Base-by-base conservation (phyloP, 2,329 filamentous ascomycete species). In the Exophiala sp. region DNA sequence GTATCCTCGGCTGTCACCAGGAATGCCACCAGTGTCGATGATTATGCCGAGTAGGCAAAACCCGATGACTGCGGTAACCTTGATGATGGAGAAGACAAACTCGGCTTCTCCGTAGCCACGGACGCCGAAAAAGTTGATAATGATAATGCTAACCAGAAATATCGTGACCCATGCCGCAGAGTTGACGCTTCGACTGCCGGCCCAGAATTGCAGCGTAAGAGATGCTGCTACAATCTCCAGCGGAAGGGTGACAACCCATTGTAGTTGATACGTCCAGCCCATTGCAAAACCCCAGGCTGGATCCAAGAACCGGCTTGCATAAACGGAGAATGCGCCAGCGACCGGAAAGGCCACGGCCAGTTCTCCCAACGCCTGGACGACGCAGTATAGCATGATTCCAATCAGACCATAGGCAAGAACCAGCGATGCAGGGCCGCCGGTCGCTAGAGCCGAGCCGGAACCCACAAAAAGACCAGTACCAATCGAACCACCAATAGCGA, bases 261-360 rank as follows among this genome's bases (percentile, higher is more conserved):
- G 36, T 6, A 47, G 4, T 24, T 78, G 83, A 71, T 70, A 88
- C 79, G 95, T 95, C 90, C 90, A 95, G 12, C 90, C 91, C 88
- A 96, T 95, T 43, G 90, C 89, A 67, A 95, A 95, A 0, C 91
- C 91, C 90, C 90, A 96, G 0, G 91, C 91, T 1, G 91, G 91
- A 66, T 96, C 91, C 14, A 96, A 72, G 65, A 96, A 96, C n/a
- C 92, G 84, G 29, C 89, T 95, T 9, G 91, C 92, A 73, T 91
- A 96, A 8, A 89, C 86, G 1, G 90, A 89, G 68, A 96, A 96
- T 2, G 90, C 94, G 51, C 91, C 92, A 29, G 91, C 88, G 20
- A 96, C 87, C 2, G 91, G 91, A 63, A 91, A 96, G 9, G 91
- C 74, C n/a, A 96, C 91, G 12, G 91, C 89, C 70, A 97, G 82